Evolutionary conservation across 1,284 basidiomycete species (phyloP).

Genomic region (Malassezia sp.): DNA sequence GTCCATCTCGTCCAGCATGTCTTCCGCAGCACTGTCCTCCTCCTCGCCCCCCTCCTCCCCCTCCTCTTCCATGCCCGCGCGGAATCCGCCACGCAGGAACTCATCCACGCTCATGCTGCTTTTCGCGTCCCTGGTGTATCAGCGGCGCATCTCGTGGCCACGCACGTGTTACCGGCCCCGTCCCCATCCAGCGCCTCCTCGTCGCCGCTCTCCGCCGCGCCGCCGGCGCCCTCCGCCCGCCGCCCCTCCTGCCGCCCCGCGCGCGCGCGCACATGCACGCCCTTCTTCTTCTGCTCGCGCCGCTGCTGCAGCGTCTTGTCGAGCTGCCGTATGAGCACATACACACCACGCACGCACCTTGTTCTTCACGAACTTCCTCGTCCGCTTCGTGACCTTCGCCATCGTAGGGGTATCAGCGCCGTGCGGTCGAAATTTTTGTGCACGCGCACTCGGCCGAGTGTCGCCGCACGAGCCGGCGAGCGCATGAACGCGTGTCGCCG

Average conservation of each 20-base stretch:
- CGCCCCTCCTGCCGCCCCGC: constrained; percentile 15
- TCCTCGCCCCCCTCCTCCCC: constrained; percentile 29
- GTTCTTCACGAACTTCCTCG: constrained; percentile 41
- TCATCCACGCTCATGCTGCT: constrained; percentile 40
- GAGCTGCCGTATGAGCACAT: too few relatives aligned
- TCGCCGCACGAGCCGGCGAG: background rate
- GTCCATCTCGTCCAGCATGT: constrained; percentile 32
- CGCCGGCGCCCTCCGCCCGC: constrained; percentile 15
- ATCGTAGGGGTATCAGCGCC: constrained; percentile 18
- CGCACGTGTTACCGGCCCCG: too few relatives aligned
- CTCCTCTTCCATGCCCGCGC: constrained; percentile 23
- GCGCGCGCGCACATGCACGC: constrained; percentile 23
- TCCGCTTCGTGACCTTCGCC: constrained; percentile 39
- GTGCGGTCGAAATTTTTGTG: constrained; percentile 5
- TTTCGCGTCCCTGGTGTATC: constrained; percentile 18
- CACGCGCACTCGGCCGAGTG: constrained; percentile 12
- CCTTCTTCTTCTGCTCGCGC: constrained; percentile 35
- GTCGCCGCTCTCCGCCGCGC: constrained; percentile 19
- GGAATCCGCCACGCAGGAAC: constrained; percentile 42
- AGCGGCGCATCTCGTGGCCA: too few relatives aligned
- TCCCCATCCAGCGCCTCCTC: constrained; percentile 10
- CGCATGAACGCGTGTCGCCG: background rate
- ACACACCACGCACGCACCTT: too few relatives aligned
- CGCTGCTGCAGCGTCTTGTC: constrained; percentile 36
- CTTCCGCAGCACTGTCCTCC: constrained; percentile 25